Evolutionary conservation across 1,284 basidiomycete species (phyloP).

Genomic region (Sporisorium graminicola): DNA sequence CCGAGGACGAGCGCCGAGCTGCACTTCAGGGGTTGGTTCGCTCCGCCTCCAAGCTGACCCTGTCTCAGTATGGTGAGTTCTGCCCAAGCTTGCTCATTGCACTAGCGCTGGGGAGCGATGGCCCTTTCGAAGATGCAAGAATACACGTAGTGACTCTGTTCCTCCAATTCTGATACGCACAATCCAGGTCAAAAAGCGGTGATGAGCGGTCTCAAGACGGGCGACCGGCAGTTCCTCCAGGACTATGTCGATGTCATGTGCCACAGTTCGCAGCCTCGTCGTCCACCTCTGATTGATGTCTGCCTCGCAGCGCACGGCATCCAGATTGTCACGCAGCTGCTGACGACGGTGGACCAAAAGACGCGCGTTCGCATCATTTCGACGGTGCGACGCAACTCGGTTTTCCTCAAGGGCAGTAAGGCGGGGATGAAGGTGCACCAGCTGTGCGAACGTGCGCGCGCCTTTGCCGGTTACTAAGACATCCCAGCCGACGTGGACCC

Average conservation of each 20-base stretch:
- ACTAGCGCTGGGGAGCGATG: background rate
- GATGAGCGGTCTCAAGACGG: slow-evolving; percentile 63
- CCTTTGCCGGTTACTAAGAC: slow-evolving; percentile 64
- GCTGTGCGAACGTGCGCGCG: slow-evolving; percentile 67
- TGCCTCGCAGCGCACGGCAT: slow-evolving; percentile 62
- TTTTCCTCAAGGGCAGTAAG: slow-evolving; percentile 66
- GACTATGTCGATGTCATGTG: slow-evolving; percentile 59
- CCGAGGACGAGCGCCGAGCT: slow-evolving; percentile 33
- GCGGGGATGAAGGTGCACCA: slow-evolving; percentile 66
- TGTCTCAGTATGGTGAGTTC: slow-evolving; percentile 62
- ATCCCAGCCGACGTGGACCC: no score
- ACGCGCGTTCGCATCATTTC: slow-evolving; percentile 61
- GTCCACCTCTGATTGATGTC: slow-evolving; percentile 65
- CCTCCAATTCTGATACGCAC: background rate
- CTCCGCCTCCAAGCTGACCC: slow-evolving; percentile 52
- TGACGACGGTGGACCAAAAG: slow-evolving; percentile 57
- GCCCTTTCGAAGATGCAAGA: background rate
- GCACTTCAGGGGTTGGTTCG: slow-evolving; percentile 50
- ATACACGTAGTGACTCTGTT: background rate
- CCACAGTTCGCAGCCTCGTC: slow-evolving; percentile 46
- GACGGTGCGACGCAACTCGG: slow-evolving; percentile 63
- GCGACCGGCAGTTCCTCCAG: slow-evolving; percentile 44
- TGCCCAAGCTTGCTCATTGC: background rate
- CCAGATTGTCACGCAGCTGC: slow-evolving; percentile 68
- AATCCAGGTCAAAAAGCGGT: slow-evolving; percentile 62